phyloP scores from a whole-genome alignment of 371 early-diverging fungal species.

The Mucor circinelloides region DNA sequence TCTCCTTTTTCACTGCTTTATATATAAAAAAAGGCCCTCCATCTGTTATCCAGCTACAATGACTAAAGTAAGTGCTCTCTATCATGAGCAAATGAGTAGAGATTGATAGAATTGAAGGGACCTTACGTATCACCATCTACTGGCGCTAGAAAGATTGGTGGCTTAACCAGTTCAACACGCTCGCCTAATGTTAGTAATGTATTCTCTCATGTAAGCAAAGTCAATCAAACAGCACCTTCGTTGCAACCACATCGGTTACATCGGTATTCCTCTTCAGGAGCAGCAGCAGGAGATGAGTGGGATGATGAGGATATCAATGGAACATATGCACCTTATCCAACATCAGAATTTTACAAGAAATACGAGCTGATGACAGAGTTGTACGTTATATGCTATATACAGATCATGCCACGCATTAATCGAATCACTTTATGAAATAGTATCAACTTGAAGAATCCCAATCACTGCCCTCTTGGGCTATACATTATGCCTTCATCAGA shows the following conservation, averaged over 20 bases:
- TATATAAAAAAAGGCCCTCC: too few species aligned
- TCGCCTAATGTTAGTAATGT: conserved; percentile 34
- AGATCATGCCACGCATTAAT: background rate
- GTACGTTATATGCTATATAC: conserved; percentile 20
- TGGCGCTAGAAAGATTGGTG: conserved; percentile 28
- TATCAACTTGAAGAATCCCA: conserved; percentile 74
- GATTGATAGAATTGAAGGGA: conserved; percentile 3
- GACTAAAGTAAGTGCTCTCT: background rate
- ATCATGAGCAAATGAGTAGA: background rate
- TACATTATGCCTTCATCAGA: conserved; percentile 86
- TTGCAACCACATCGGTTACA: conserved; percentile 9
- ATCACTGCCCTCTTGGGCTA: conserved; percentile 83
- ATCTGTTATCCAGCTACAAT: background rate
- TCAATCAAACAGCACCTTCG: background rate
- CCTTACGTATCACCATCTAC: conserved; percentile 33
- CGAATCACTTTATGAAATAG: conserved; percentile 35
- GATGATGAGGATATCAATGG: conserved; percentile 14
- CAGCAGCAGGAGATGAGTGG: conserved; percentile 14
- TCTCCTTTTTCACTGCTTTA: too few species aligned
- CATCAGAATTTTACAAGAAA: conserved; percentile 33
- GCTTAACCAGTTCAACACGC: conserved; percentile 16
- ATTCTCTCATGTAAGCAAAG: conserved; percentile 18
- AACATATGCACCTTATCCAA: conserved; percentile 6
- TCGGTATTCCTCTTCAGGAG: background rate
- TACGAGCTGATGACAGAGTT: conserved; percentile 61